Conservation (phyloP, 345 rosid species). For the Pelargonium nanum region DNA sequence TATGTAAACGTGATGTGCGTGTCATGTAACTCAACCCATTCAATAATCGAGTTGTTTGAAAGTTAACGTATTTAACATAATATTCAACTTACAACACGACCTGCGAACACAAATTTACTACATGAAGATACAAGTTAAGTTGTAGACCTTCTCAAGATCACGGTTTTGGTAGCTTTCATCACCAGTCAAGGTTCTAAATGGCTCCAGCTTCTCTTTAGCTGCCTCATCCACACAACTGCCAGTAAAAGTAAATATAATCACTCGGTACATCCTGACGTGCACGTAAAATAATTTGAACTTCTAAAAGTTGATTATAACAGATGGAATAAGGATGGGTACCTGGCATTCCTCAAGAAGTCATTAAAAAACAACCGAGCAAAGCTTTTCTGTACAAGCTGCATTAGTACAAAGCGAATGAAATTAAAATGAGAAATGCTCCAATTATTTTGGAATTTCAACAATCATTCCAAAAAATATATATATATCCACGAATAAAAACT, state of each 20-base stretch:
- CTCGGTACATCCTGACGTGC: neutral
- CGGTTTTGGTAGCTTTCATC: constrained; percentile 93
- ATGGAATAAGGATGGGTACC: constrained; percentile 33
- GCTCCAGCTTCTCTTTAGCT: constrained; percentile 67
- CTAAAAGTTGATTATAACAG: neutral
- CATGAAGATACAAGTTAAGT: neutral
- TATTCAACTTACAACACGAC: no score
- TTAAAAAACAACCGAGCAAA: constrained; percentile 82
- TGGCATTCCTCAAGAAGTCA: constrained; percentile 75
- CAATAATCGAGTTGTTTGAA: no score
- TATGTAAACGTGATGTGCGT: no score
- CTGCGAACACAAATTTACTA: neutral
- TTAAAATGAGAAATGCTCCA: neutral
- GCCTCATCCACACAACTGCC: constrained; percentile 72
- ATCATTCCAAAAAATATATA: neutral
- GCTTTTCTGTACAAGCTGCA: constrained; percentile 99
- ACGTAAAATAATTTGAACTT: neutral
- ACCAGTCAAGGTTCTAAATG: constrained; percentile 58
- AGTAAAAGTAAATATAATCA: constrained; percentile 7
- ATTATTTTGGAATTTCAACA: neutral
- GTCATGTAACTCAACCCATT: no score
- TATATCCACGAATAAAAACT: neutral
- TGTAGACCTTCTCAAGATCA: constrained; percentile 84
- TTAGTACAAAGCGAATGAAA: constrained; percentile 12
- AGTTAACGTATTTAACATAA: no score